Evolutionary conservation across 768 basidiomycete species (phyloP).

Genomic region (Kwoniella sp.): DNA sequence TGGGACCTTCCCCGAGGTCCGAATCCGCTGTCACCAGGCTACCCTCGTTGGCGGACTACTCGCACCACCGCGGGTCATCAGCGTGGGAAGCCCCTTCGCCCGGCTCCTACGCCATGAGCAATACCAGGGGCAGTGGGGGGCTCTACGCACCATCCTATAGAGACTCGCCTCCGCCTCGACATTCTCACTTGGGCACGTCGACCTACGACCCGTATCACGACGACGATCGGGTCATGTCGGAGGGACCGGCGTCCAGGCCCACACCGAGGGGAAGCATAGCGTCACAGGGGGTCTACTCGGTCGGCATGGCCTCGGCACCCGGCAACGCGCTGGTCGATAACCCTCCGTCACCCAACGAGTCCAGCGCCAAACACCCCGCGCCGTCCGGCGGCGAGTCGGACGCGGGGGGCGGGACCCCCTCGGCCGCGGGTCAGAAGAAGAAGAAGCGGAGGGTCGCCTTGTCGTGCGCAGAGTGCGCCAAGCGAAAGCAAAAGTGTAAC

Average conservation of each 20-base stretch:
- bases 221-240: conserved; percentile 1
- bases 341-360: not conserved
- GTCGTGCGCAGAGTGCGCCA: conserved; percentile 47
- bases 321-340: not conserved
- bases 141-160: not conserved
- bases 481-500: conserved; percentile 47
- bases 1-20: conserved; percentile 13
- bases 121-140: conserved; percentile 4
- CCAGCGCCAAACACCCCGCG: not conserved
- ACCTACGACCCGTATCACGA: not conserved
- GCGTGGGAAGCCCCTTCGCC: conserved; percentile 20
- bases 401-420: too few species aligned
- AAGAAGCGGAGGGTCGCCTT: conserved; percentile 48
- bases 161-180: conserved; percentile 14
- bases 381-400: conserved; percentile 5
- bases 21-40: conserved; percentile 14
- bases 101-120: conserved; percentile 14
- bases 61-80: conserved; percentile 7
- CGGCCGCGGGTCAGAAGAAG: conserved; percentile 29
- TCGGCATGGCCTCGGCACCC: not conserved
- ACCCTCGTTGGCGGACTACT: conserved; percentile 21
- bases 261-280: conserved; percentile 1
- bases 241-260: not conserved
- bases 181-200: conserved; percentile 9
- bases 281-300: too few species aligned